phyloP scores from a whole-genome alignment of 768 basidiomycete genomes.

The Boletus speciosus region DNA sequence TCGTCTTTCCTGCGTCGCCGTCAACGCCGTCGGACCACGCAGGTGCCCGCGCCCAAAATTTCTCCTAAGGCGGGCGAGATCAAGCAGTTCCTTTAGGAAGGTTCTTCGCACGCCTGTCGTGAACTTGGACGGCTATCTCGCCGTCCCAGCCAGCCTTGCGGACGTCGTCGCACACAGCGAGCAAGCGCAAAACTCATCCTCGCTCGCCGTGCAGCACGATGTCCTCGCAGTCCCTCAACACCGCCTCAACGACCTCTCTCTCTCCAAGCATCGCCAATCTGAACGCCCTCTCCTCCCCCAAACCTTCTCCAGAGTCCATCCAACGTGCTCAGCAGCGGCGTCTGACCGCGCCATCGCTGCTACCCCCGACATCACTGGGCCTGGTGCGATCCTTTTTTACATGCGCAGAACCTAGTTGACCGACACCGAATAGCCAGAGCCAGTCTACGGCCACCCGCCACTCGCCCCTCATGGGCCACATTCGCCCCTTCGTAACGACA shows the following conservation, averaged over 20 bases:
- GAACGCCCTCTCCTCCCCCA: slow-evolving; percentile 30
- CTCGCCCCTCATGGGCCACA: slow-evolving; percentile 47
- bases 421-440: slow-evolving; percentile 38
- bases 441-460: slow-evolving; percentile 38
- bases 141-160: slow-evolving; percentile 1
- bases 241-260: slow-evolving; percentile 31
- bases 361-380: slow-evolving; percentile 40
- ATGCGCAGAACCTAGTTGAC: slow-evolving; percentile 7
- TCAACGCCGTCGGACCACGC: slow-evolving; percentile 7
- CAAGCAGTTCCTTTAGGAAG: slow-evolving; percentile 13
- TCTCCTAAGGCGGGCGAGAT: slow-evolving; percentile 18
- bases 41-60: slow-evolving; percentile 17
- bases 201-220: slow-evolving; percentile 20
- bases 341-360: slow-evolving; percentile 35
- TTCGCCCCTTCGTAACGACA: slow-evolving; percentile 69
- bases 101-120: slow-evolving; percentile 19
- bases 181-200: slow-evolving; percentile 19
- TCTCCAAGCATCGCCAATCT: slow-evolving; percentile 34
- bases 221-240: slow-evolving; percentile 31
- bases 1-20: slow-evolving; percentile 7
- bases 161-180: slow-evolving; percentile 27
- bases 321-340: slow-evolving; percentile 33
- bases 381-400: slow-evolving; percentile 28
- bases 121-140: slow-evolving; percentile 15
- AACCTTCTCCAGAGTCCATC: slow-evolving; percentile 15